phyloP scores from a whole-genome alignment of 306 rosid species.

The Styphnolobium japonicum region DNA sequence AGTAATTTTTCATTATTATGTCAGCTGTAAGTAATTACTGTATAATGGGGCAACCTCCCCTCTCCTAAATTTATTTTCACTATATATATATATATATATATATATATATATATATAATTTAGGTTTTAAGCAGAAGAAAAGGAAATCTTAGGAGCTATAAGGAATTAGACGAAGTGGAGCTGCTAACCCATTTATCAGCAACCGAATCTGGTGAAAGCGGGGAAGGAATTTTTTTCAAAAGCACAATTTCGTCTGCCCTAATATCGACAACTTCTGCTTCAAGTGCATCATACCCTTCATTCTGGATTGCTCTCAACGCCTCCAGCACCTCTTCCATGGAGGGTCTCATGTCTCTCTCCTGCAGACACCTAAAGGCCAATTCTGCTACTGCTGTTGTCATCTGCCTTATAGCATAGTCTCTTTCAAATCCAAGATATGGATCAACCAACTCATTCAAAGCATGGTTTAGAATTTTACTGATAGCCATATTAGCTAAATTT shows the following conservation, averaged over 20 bases:
- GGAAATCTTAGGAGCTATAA: too few species aligned
- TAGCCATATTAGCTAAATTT: constrained; percentile 71
- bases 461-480: constrained; percentile 59
- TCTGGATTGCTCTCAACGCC: constrained; percentile 54
- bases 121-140: too few species aligned
- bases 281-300: constrained; percentile 24
- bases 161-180: constrained; percentile 55
- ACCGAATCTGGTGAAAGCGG: constrained; percentile 66
- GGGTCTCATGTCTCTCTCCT: constrained; percentile 82
- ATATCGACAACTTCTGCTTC: constrained; percentile 46
- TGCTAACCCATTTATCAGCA: constrained; percentile 66
- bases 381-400: constrained; percentile 66
- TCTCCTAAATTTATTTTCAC: too few species aligned
- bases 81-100: too few species aligned
- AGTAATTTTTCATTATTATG: too few species aligned
- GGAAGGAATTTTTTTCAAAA: constrained; percentile 43
- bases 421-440: constrained; percentile 63
- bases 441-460: constrained; percentile 67
- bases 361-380: constrained; percentile 85
- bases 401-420: constrained; percentile 30
- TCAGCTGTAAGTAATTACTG: too few species aligned
- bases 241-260: constrained; percentile 49
- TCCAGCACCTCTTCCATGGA: constrained; percentile 74
- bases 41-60: too few species aligned
- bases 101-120: too few species aligned